Base-by-base conservation (phyloP, 106 monocot species). In the Dendrobium officinale region DNA sequence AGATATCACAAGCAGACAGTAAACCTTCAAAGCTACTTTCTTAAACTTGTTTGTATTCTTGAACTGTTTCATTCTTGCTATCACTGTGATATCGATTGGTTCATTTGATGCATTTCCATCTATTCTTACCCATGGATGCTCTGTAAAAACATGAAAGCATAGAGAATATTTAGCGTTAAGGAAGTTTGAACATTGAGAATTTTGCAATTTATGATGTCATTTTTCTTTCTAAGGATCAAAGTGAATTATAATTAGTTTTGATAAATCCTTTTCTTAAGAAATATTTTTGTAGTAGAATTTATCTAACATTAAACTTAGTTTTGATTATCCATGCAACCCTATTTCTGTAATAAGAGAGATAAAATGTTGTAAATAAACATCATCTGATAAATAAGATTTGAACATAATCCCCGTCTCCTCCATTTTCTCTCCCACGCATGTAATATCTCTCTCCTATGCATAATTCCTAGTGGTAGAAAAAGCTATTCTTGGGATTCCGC, bases 61-160 rank as follows among this genome's bases (percentile, higher is more conserved):
- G 80, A 91, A 91, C 80, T 78, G 86, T 77, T 86, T 91, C 91
- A 91, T 86, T 91, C 91, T 86, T 77, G 26, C 54, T 75, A 91
- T 48, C 18, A 91, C 86, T 24, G 84, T 76, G 73, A 64, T 84
- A 80, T 86, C 91, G 27, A 91, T 83, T 55, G 88, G 84, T 44
- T 84, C 82, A 80, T 88, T 86, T 73, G 88, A 67, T 27, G 88
- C 84, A 68, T 84, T 75, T 6, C 88, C 88, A 78, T 82, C 87
- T 79, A 85, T 82, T 68, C 70, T 86, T 11, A 91, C 77, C 91
- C 91, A 91, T 84, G 91, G 91, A 79, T 91, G 88, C 18, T 80
- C 91, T 91, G 81, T 33, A 22, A 76, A 42, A 76, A 29, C 48
- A 76, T 43, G 47, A 4, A 76, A 76, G 15, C 76, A 49, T 41